Evolutionary conservation across 805 yeast genomes (phyloP).

Genomic region (Kodamaea laetipori): DNA sequence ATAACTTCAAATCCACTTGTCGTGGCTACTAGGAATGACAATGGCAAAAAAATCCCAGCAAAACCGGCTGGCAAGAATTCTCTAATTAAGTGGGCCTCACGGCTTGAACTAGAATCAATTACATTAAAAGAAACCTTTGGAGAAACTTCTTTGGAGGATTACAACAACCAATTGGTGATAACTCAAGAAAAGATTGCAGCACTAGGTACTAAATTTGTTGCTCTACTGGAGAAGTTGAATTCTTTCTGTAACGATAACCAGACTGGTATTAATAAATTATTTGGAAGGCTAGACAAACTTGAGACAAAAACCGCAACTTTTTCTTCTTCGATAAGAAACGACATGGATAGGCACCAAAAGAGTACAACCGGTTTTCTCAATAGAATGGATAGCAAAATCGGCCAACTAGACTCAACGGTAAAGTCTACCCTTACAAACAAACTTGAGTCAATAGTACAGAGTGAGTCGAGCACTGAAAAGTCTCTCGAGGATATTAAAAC

Average conservation of each 20-base stretch:
- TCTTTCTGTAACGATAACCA: not conserved
- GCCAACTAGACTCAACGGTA: no score
- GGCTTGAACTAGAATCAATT: slow-evolving; percentile 32
- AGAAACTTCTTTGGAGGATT: not conserved
- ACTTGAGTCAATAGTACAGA: no score
- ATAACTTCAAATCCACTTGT: slow-evolving; percentile 2
- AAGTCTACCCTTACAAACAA: no score
- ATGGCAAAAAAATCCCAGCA: not conserved
- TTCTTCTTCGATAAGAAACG: no score
- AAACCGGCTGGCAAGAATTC: slow-evolving; percentile 9
- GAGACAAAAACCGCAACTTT: no score
- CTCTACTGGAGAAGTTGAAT: not conserved
- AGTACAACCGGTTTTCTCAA: no score
- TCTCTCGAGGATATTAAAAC: no score
- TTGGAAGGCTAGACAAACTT: no score
- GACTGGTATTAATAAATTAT: no score
- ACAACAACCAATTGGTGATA: not conserved
- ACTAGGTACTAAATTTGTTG: not conserved
- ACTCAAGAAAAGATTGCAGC: not conserved
- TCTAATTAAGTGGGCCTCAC: slow-evolving; percentile 32
- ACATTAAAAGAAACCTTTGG: slow-evolving; percentile 23
- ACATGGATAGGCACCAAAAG: no score
- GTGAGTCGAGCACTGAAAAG: no score
- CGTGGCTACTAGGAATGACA: not conserved
- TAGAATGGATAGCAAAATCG: no score